A percentile compares a stretch with the other conserved stretches of the same genome.
Evolutionary conservation across 345 rosid species (phyloP).

Genomic region (Linum tenue): DNA sequence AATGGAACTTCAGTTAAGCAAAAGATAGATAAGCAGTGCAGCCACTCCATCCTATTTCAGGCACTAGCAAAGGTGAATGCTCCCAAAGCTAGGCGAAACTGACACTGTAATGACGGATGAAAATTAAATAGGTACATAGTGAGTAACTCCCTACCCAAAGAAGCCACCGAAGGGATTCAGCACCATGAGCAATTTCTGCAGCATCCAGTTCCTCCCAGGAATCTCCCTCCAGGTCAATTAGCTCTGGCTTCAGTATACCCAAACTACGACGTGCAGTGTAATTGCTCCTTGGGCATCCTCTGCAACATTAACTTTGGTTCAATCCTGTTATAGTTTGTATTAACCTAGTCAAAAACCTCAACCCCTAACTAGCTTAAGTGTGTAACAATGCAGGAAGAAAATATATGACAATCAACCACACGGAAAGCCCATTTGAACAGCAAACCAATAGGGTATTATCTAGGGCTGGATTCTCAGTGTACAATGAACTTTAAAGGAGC

Average conservation of each 20-base stretch:
- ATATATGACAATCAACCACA: not conserved
- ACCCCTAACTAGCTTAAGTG: slow-evolving; percentile 8
- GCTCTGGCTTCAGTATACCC: slow-evolving; percentile 62
- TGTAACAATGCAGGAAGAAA: not conserved
- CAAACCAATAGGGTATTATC: not conserved
- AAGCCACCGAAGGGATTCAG: slow-evolving; percentile 77
- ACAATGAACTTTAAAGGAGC: no score
- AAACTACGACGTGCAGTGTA: slow-evolving; percentile 59
- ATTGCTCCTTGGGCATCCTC: slow-evolving; percentile 72
- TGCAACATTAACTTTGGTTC: slow-evolving; percentile 71
- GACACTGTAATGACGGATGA: not conserved
- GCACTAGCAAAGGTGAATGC: no score
- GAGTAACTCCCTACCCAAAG: slow-evolving; percentile 73
- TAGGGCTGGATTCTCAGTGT: no score
- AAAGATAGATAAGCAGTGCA: not conserved
- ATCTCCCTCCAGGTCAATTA: slow-evolving; percentile 54
- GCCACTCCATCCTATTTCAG: no score
- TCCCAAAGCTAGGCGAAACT: not conserved
- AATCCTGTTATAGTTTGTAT: slow-evolving; percentile 45
- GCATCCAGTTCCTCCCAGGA: slow-evolving; percentile 88
- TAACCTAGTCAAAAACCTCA: slow-evolving; percentile 39
- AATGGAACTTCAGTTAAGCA: not conserved
- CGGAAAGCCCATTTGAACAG: not conserved
- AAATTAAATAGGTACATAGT: not conserved
- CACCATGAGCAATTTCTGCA: slow-evolving; percentile 63